Conservation (phyloP, 2,329 filamentous ascomycete species). For the Didymella sp. region DNA sequence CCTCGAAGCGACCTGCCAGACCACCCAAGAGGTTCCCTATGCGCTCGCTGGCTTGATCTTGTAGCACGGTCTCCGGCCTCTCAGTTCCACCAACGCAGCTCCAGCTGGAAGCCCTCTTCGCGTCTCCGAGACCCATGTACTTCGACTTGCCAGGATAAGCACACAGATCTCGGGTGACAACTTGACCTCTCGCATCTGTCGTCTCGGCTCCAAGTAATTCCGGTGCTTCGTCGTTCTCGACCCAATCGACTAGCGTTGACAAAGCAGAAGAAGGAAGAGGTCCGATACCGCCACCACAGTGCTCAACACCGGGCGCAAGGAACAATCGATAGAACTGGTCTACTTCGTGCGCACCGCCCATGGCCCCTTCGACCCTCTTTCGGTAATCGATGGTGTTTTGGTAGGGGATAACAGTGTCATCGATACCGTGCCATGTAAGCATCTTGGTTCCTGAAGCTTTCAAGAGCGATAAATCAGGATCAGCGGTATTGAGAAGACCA, state of each 20-base stretch:
- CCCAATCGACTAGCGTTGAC: slow-evolving; percentile 37
- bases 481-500: slow-evolving; percentile 30
- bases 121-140: slow-evolving; percentile 26
- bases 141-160: slow-evolving; percentile 29
- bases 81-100: slow-evolving; percentile 33
- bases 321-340: slow-evolving; percentile 44
- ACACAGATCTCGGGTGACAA: slow-evolving; percentile 31
- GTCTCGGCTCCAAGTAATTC: slow-evolving; percentile 32
- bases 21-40: slow-evolving; percentile 27
- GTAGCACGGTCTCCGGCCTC: slow-evolving; percentile 12
- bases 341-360: slow-evolving; percentile 35
- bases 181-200: slow-evolving; percentile 22
- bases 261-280: slow-evolving; percentile 29
- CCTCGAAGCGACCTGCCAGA: slow-evolving; percentile 28
- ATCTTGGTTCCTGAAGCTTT: slow-evolving; percentile 35
- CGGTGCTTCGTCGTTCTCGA: slow-evolving; percentile 36
- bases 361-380: slow-evolving; percentile 30
- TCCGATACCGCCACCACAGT: slow-evolving; percentile 33
- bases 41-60: slow-evolving; percentile 14
- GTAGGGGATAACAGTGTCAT: slow-evolving; percentile 36
- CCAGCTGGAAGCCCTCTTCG: slow-evolving; percentile 32
- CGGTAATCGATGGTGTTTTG: slow-evolving; percentile 37
- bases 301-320: slow-evolving; percentile 38
- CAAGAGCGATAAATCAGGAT: slow-evolving; percentile 35
- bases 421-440: slow-evolving; percentile 39